Evolutionary conservation across 768 basidiomycete species (phyloP).

Genomic region (Melanogaster broomeanus): DNA sequence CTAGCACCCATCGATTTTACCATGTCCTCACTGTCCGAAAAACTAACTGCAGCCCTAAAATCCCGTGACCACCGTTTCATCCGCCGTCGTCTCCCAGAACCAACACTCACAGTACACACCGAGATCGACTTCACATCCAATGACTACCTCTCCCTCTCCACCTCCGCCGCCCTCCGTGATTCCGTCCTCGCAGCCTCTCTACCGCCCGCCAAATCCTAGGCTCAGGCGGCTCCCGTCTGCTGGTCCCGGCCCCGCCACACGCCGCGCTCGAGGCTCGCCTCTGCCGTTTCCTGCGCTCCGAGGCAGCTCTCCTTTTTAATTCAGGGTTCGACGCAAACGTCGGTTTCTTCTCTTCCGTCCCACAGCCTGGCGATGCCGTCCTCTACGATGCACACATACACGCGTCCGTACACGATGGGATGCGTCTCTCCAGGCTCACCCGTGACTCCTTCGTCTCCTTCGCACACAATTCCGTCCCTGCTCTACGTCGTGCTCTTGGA

Average conservation of each 20-base stretch:
- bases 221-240: slow-evolving; percentile 84
- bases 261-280: slow-evolving; percentile 71
- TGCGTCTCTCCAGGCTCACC: slow-evolving; percentile 60
- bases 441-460: slow-evolving; percentile 49
- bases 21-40: slow-evolving; percentile 36
- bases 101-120: slow-evolving; percentile 38
- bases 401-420: slow-evolving; percentile 89
- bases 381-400: slow-evolving; percentile 89
- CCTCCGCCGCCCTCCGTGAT: slow-evolving; percentile 54
- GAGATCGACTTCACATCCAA: slow-evolving; percentile 79
- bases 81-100: slow-evolving; percentile 67
- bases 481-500: slow-evolving; percentile 47
- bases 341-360: slow-evolving; percentile 79
- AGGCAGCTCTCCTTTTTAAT: slow-evolving; percentile 81
- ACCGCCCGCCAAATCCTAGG: slow-evolving; percentile 67
- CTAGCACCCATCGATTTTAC: not conserved
- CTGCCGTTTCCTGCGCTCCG: slow-evolving; percentile 58
- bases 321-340: slow-evolving; percentile 94
- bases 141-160: slow-evolving; percentile 86
- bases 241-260: slow-evolving; percentile 64
- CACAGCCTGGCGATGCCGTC: slow-evolving; percentile 74
- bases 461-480: slow-evolving; percentile 66
- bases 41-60: slow-evolving; percentile 53
- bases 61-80: slow-evolving; percentile 70
- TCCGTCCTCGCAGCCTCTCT: slow-evolving; percentile 58